Percentiles rank a stretch among this genome's conserved stretches.
phyloP scores from a whole-genome alignment of 2,329 filamentous ascomycete species.

The Calonectria leucothoes region DNA sequence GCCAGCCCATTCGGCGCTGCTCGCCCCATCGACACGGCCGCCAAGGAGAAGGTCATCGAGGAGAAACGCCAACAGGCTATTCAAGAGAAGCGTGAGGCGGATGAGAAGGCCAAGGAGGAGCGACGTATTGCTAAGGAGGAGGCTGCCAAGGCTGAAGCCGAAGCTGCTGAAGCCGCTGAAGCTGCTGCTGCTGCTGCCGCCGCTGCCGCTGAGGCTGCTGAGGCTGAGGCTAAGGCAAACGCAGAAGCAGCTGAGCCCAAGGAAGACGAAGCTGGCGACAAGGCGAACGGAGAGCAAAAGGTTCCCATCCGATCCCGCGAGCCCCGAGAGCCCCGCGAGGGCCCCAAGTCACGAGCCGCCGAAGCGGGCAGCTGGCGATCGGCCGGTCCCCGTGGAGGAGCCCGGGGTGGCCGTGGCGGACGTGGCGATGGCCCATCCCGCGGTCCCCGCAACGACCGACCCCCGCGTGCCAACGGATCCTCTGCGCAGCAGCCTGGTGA shows the following conservation, averaged over 20 bases:
- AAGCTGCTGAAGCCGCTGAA: slow-evolving; percentile 51
- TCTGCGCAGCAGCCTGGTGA: slow-evolving; percentile 51
- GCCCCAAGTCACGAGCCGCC: slow-evolving; percentile 64
- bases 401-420: slow-evolving; percentile 56
- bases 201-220: slow-evolving; percentile 50
- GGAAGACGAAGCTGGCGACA: slow-evolving; percentile 40
- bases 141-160: slow-evolving; percentile 58
- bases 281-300: slow-evolving; percentile 61
- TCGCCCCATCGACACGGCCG: slow-evolving; percentile 91
- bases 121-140: slow-evolving; percentile 70
- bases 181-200: slow-evolving; percentile 60
- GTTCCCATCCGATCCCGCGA: slow-evolving; percentile 48
- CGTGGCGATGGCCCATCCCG: slow-evolving; percentile 54
- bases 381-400: slow-evolving; percentile 60
- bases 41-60: slow-evolving; percentile 89
- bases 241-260: slow-evolving; percentile 33
- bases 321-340: slow-evolving; percentile 50
- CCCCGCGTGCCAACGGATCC: slow-evolving; percentile 62
- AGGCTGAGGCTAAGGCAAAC: slow-evolving; percentile 21
- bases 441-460: slow-evolving; percentile 58
- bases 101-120: slow-evolving; percentile 87
- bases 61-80: slow-evolving; percentile 82
- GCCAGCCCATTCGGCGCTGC: slow-evolving; percentile 94
- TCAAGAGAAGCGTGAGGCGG: slow-evolving; percentile 86
- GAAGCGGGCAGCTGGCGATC: slow-evolving; percentile 73